Evolutionary conservation across 106 monocot species (phyloP).

Genomic region (Dactylorhiza incarnata): DNA sequence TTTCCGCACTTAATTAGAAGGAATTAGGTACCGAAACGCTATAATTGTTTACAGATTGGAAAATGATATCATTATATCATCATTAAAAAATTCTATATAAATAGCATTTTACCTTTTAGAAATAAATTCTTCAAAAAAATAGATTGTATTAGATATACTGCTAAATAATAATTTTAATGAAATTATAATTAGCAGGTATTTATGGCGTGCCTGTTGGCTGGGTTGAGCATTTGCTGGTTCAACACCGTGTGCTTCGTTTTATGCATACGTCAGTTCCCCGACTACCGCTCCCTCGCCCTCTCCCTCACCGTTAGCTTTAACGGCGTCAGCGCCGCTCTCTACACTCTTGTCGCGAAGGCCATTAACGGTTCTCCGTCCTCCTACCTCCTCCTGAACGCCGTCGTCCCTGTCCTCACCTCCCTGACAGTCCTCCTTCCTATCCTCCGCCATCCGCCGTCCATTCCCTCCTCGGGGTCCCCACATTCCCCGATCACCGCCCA

Average conservation of each 20-base stretch:
- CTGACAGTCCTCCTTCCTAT: conserved; percentile 42
- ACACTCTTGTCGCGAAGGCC: conserved; percentile 52
- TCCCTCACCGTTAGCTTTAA: conserved; percentile 83
- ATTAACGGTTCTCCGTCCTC: conserved; percentile 9
- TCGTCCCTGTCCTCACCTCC: conserved; percentile 49
- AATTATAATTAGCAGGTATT: conserved; percentile 37
- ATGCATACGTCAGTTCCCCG: conserved; percentile 65
- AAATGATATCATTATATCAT: no score
- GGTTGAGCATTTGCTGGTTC: conserved; percentile 88
- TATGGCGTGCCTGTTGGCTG: conserved; percentile 57
- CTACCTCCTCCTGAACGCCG: conserved; percentile 77
- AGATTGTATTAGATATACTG: no score
- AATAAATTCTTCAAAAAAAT: no score
- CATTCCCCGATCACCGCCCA: conserved; percentile 9
- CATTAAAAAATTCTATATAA: no score
- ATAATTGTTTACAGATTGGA: no score
- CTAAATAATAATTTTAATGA: no score
- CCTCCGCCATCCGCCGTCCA: conserved; percentile 30
- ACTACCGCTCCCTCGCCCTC: conserved; percentile 51
- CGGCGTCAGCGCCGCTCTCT: conserved; percentile 70
- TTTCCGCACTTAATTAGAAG: no score
- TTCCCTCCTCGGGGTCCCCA: conserved; percentile 1
- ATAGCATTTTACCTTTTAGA: no score
- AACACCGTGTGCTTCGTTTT: conserved; percentile 84
- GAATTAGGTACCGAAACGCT: no score